Conservation (phyloP, 352 stramenopile species). For the Globisporangium perplexum region DNA sequence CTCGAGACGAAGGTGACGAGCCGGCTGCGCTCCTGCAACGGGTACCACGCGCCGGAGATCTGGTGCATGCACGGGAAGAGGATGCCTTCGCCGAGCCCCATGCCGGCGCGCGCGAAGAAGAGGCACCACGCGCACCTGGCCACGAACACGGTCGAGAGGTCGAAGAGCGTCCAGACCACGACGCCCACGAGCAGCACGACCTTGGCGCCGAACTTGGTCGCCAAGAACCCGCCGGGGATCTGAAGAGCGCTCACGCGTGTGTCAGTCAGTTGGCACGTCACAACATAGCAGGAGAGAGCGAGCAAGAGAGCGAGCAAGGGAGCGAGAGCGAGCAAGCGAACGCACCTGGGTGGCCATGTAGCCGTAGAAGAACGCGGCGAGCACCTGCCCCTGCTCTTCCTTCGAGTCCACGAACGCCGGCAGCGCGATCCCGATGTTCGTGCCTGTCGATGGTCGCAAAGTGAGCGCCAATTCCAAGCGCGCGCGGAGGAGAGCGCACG, state of each 20-base stretch:
- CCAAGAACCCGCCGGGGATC: conserved; percentile 75
- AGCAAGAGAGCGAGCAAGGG: no score
- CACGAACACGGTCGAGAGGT: conserved; percentile 69
- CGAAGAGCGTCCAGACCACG: conserved; percentile 80
- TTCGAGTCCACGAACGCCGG: conserved; percentile 71
- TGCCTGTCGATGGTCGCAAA: conserved; percentile 30
- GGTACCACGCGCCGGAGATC: conserved; percentile 81
- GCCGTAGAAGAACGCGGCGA: conserved; percentile 85
- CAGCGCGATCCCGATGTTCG: conserved; percentile 85
- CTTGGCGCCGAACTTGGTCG: conserved; percentile 65
- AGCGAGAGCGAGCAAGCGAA: neutral
- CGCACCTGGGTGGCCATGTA: conserved; percentile 82
- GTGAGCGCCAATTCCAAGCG: no score
- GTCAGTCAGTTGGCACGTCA: no score
- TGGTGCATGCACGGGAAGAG: conserved; percentile 88
- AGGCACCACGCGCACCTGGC: conserved; percentile 57
- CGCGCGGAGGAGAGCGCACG: conserved; percentile 2
- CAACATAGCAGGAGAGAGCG: no score
- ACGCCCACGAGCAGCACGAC: conserved; percentile 67
- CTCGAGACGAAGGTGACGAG: conserved; percentile 74
- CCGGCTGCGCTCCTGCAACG: conserved; percentile 71
- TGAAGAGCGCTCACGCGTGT: conserved; percentile 16
- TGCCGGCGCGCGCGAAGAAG: conserved; percentile 69
- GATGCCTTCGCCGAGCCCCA: conserved; percentile 84
- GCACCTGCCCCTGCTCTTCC: conserved; percentile 69